Conservation (phyloP, 139 green algal species). For the Chlamydomonas applanata region DNA sequence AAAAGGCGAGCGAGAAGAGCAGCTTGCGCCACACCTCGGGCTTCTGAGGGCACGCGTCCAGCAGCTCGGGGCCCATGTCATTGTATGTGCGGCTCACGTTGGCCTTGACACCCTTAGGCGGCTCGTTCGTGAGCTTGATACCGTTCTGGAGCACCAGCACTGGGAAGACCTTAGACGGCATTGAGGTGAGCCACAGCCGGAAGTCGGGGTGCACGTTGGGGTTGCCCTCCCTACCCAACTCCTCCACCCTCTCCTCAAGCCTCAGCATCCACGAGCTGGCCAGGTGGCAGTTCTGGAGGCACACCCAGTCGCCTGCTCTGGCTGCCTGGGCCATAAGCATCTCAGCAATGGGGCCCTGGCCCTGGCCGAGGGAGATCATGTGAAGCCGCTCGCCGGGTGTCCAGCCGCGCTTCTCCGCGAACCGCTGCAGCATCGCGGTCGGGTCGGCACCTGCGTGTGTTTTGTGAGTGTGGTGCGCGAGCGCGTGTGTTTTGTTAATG, state of each 20-base stretch:
- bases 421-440: conserved; percentile 75
- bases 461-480: too few species aligned
- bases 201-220: conserved; percentile 65
- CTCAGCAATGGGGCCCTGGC: conserved; percentile 75
- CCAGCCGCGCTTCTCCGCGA: conserved; percentile 65
- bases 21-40: conserved; percentile 65
- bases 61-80: conserved; percentile 50
- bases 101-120: conserved; percentile 71
- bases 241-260: conserved; percentile 56
- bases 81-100: conserved; percentile 73
- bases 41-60: conserved; percentile 52
- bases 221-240: conserved; percentile 24
- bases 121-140: conserved; percentile 79
- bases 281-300: conserved; percentile 91
- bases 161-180: conserved; percentile 71
- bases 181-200: conserved; percentile 80
- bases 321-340: conserved; percentile 63
- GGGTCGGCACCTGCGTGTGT: conserved; percentile 66
- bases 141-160: conserved; percentile 72
- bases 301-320: conserved; percentile 79
- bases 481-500: too few species aligned
- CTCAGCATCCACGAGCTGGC: conserved; percentile 79
- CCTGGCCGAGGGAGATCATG: conserved; percentile 83
- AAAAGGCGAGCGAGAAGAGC: conserved; percentile 72
- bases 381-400: conserved; percentile 63